phyloP scores from a whole-genome alignment of 176 grass and related monocot genomes.

The Avena eriantha region DNA sequence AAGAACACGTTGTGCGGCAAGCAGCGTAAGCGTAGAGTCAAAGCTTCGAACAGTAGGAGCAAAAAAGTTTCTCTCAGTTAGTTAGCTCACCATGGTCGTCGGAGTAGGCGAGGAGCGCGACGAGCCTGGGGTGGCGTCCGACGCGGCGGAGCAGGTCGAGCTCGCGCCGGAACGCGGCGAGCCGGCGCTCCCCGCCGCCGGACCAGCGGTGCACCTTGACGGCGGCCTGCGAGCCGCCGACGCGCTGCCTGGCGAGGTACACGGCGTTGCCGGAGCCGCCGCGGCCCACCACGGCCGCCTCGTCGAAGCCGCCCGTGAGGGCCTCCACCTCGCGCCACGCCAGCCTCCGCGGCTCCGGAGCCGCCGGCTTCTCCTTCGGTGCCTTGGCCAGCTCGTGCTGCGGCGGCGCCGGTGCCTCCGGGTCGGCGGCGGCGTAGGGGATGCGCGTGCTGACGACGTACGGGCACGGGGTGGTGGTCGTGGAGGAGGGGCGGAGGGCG shows the following conservation, averaged over 20 bases:
- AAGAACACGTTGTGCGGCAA: neutral
- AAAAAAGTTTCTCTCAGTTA: neutral
- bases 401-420: neutral
- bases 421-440: constrained; percentile 2
- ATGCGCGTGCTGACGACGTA: neutral
- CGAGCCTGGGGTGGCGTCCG: constrained; percentile 63
- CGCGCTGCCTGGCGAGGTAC: constrained; percentile 41
- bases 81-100: constrained; percentile 65
- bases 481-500: neutral
- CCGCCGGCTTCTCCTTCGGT: too few species aligned
- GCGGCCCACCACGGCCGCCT: constrained; percentile 66
- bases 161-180: constrained; percentile 73
- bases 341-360: constrained; percentile 42
- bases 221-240: constrained; percentile 28
- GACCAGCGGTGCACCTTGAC: constrained; percentile 77
- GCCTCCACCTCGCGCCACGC: constrained; percentile 67
- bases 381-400: neutral
- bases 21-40: constrained; percentile 4
- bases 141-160: constrained; percentile 78
- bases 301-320: constrained; percentile 67
- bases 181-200: constrained; percentile 64
- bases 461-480: neutral
- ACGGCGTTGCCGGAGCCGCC: constrained; percentile 89
- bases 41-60: neutral
- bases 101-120: constrained; percentile 72